A percentile compares a stretch with the other conserved stretches of the same genome.
phyloP scores from a whole-genome alignment of 371 early-diverging fungal species.

The Mucor lusitanicus region DNA sequence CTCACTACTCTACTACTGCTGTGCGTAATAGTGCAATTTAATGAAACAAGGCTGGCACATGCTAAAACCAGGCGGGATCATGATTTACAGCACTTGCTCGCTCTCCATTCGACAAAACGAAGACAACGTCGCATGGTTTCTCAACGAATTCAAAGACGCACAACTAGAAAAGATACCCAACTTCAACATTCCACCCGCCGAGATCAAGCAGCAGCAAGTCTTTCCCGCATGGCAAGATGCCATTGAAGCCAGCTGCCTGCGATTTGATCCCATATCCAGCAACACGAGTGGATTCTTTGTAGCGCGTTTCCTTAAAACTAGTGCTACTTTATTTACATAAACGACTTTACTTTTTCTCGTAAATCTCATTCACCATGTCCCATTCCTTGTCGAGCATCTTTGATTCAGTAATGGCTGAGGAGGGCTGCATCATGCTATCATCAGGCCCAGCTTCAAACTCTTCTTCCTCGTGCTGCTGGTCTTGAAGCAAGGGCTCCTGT shows the following conservation, averaged over 20 bases:
- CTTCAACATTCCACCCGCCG: constrained; percentile 26
- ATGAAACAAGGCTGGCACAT: constrained; percentile 73
- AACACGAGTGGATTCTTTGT: constrained; percentile 77
- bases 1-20: no score
- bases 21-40: constrained; percentile 64
- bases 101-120: constrained; percentile 83
- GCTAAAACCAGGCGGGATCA: constrained; percentile 68
- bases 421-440: constrained; percentile 13
- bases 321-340: not conserved
- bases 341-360: constrained; percentile 11
- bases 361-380: constrained; percentile 28
- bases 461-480: constrained; percentile 2
- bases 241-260: constrained; percentile 40
- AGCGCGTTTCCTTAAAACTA: constrained; percentile 66
- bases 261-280: constrained; percentile 70
- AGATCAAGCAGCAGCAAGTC: constrained; percentile 52
- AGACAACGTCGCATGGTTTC: constrained; percentile 75
- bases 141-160: constrained; percentile 51
- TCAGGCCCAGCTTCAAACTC: constrained; percentile 22
- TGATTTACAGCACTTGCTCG: constrained; percentile 90
- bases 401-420: constrained; percentile 9
- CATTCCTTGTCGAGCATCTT: constrained; percentile 21
- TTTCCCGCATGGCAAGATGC: constrained; percentile 12
- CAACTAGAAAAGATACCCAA: constrained; percentile 51
- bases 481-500: not conserved